Evolutionary conservation across 2,329 filamentous ascomycete species (phyloP), one percentile per base, ranked within the genome.

Genomic region (Neopestalotiopsis clavispora): DNA sequence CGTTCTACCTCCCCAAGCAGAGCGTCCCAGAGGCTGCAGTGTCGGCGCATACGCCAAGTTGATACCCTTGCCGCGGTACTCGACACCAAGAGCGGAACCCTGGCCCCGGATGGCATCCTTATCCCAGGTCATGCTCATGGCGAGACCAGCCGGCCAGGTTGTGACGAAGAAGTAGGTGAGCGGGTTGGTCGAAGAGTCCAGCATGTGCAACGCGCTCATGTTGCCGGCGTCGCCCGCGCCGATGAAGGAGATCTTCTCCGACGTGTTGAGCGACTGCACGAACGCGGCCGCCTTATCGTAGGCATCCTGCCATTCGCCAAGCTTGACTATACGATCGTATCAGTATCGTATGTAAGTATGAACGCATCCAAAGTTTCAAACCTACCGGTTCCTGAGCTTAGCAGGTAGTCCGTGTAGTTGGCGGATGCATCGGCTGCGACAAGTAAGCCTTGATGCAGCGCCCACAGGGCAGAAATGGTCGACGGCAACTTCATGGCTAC

Each of bases 71-170:
- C 52, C 68, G 32, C 69, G 71, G 23, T 70, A 73, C 38, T 73
- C 71, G 3, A 67, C 52, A 1, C 71, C 72, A 23, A 73, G 42
- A n/a, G 69, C 69, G 7, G 58, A 56, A 63, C 70, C 71, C 57
- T 71, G 71, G 13, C 63, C 56, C 32, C 68, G 65, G 23, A 69
- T 66, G 28, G 70, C 69, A 20, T 71, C 65, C 4, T 68, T 66
- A 65, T 72, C 64, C 71, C 71, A 73, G 38, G 70, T 72, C 71
- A 72, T 71, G 58, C 65, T 67, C 68, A 73, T 59, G 17, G 71
- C 71, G 28, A 67, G 67, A 20, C 71, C 67, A 42, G 69, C 67
- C 20, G 58, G 56, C 64, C 71, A 73, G 30, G 67, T 69, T 20
- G 71, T 71, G 23, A 73, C 71, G 28, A 65, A 73, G 63, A 72